Conservation (phyloP, 345 rosid genomes). For the Acer yangbiense region DNA sequence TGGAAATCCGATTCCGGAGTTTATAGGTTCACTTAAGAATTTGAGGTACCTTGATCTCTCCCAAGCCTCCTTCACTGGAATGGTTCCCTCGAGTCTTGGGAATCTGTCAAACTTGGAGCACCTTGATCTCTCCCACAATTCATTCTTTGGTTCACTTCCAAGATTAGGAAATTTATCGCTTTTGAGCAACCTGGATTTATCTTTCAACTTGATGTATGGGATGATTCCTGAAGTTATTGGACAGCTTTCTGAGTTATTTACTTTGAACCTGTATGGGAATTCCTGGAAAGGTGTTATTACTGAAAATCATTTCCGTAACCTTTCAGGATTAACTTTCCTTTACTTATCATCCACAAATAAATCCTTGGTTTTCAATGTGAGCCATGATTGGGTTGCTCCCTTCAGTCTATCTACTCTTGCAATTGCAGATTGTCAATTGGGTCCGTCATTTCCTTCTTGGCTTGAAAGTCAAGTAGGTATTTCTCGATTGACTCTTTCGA, state of each 20-base stretch:
- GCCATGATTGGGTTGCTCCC: slow-evolving; percentile 27
- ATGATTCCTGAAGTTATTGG: slow-evolving; percentile 3
- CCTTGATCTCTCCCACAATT: slow-evolving; percentile 12
- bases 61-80: too few relatives aligned
- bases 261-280: neutral
- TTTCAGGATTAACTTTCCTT: slow-evolving; percentile 15
- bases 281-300: slow-evolving; percentile 10
- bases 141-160: slow-evolving; percentile 29
- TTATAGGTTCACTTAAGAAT: too few relatives aligned
- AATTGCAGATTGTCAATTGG: slow-evolving; percentile 1
- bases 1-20: too few relatives aligned
- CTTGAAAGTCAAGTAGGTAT: slow-evolving; percentile 24
- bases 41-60: too few relatives aligned
- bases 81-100: too few relatives aligned
- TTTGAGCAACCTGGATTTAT: slow-evolving; percentile 16
- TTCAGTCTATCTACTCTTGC: slow-evolving; percentile 16
- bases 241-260: neutral
- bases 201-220: slow-evolving; percentile 11
- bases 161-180: slow-evolving; percentile 24
- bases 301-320: slow-evolving; percentile 21
- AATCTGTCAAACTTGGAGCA: neutral
- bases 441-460: slow-evolving; percentile 35
- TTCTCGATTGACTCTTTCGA: slow-evolving; percentile 5
- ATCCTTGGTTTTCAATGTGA: slow-evolving; percentile 4
- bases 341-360: slow-evolving; percentile 13